Evolutionary conservation across 495 filamentous ascomycete genomes (phyloP).

Genomic region (Penicillium tannophilum): DNA sequence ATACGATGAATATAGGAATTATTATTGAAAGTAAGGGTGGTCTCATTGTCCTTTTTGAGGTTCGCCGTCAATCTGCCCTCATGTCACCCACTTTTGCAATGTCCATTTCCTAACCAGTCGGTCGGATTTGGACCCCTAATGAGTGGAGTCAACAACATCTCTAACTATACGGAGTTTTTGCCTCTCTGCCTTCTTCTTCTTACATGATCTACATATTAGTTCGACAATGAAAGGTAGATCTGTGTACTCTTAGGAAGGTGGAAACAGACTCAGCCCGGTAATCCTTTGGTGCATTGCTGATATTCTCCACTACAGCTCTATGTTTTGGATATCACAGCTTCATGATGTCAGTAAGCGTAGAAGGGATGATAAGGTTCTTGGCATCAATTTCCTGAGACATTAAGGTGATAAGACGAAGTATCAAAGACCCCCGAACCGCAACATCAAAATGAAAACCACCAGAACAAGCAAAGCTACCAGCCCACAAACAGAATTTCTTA

Average conservation of each 20-base stretch:
- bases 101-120: too few species aligned
- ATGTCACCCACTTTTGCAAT: too few species aligned
- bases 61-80: too few species aligned
- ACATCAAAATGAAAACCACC: neutral
- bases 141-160: too few species aligned
- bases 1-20: too few species aligned
- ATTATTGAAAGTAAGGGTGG: too few species aligned
- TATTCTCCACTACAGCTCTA: neutral
- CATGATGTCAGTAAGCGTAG: neutral
- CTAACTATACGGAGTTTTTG: too few species aligned
- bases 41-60: too few species aligned
- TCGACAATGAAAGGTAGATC: neutral
- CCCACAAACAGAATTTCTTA: neutral
- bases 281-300: neutral
- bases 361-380: neutral
- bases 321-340: neutral
- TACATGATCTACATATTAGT: neutral
- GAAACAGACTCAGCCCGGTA: neutral
- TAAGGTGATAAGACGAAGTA: neutral
- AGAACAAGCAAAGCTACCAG: neutral
- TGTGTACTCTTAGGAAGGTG: neutral
- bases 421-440: neutral
- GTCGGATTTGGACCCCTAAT: too few species aligned
- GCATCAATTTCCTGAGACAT: neutral
- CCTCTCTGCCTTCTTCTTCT: neutral